These are phyloP conservation scores for Yamadazyma sp. DNA, from an alignment of 1,139 yeast species.

Conservation along the genomic window DNA sequence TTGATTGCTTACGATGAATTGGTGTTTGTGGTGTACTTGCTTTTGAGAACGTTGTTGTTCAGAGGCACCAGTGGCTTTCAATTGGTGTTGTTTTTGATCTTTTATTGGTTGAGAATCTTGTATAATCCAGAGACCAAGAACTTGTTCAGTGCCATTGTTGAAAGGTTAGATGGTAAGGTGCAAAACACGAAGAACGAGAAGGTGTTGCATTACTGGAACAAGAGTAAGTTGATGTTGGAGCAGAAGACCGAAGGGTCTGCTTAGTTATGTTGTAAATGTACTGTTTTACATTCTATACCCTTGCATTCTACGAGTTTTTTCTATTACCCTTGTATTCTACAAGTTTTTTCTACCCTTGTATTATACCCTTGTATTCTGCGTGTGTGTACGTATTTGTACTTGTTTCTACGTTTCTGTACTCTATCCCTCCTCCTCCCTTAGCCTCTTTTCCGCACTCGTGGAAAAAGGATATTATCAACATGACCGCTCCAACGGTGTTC, in stretches of 20 bases:
- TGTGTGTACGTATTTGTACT: too few species aligned
- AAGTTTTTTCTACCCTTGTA: too few species aligned
- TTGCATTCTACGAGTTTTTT: too few species aligned
- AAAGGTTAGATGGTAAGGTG: conserved; percentile 43
- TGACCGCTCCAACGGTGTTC: conserved; percentile 34
- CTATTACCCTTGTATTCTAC: too few species aligned
- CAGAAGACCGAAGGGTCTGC: conserved; percentile 20
- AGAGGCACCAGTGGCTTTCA: conserved; percentile 72
- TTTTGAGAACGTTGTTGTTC: conserved; percentile 59
- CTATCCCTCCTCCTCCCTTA: neutral
- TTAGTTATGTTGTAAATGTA: too few species aligned
- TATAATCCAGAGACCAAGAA: conserved; percentile 51
- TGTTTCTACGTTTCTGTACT: neutral
- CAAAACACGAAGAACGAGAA: conserved; percentile 44
- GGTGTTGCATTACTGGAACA: conserved; percentile 45
- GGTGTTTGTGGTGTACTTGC: conserved; percentile 49
- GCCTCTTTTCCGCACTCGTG: conserved; percentile 1
- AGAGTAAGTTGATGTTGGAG: conserved; percentile 38
- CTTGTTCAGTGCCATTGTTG: conserved; percentile 41
- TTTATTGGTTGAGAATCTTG: conserved; percentile 70
- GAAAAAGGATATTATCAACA: conserved; percentile 1
- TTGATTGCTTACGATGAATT: conserved; percentile 63
- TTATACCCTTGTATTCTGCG: too few species aligned
- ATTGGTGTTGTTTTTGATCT: conserved; percentile 51
- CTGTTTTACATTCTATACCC: neutral